Base-by-base conservation (phyloP, 2,329 filamentous ascomycete species). In the Fusarium zealandicum region DNA sequence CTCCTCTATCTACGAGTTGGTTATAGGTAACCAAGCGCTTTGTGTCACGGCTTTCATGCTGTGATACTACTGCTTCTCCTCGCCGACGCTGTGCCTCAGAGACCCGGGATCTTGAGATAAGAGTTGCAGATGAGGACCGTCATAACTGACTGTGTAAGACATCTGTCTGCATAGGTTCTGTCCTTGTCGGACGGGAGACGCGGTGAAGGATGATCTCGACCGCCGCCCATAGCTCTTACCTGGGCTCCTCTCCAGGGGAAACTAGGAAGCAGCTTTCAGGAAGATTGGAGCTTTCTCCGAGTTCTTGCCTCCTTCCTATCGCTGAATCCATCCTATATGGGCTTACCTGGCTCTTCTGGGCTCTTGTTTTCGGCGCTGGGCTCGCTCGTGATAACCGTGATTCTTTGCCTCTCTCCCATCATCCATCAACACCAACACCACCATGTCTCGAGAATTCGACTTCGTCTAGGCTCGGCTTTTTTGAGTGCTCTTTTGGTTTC, bases 401-500 rank as follows among this genome's bases (percentile, higher is more conserved):
- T 42, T 40, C 36, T 62, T 54, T 64, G 64, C 54, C 54, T 59
- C 44, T 65, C 61, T 42, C 50, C 64, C 64, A 66, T 68, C 68
- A 67, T 70, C 61, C 68, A 76, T 72, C 56, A 48, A 44, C 40
- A 38, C 49, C 51, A 45, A 41, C 40, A 40, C 49, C 50, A 44
- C 51, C 67, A 78, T 78, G 75, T 69, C 73, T 75, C 75, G 75
- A 73, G 66, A 66, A 59, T 48, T 63, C 12, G 13, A 31, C 5
- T 31, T n/a, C 49, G 30, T 42, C 50, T 54, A 46, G 42, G 49
- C 46, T 51, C 57, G 54, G 53, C 55, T 53, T 70, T 57, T 63
- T 63, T 66, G 69, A 66, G 70, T 66, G 64, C 62, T 72, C 66
- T 74, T 74, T 77, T 73, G 73, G 72, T 72, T 71, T 75, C 75